phyloP scores from a whole-genome alignment of 148 eudicot species.

The Chenopodium quinoa region DNA sequence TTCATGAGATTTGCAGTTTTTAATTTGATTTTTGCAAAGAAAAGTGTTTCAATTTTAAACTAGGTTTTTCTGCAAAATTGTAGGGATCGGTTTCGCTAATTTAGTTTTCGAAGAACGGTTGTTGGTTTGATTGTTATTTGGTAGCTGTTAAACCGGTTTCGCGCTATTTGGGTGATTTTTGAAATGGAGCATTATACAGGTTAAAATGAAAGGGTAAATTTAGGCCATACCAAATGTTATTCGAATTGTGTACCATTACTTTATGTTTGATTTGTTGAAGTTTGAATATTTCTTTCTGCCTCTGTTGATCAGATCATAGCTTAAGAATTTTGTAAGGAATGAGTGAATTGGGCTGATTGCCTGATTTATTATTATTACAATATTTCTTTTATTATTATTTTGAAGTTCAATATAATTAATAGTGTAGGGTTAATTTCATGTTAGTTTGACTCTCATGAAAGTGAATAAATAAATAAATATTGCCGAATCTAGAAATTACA shows the following conservation, averaged over 20 bases:
- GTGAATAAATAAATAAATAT: too few species aligned
- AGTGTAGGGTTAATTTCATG: too few species aligned
- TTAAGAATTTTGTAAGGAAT: not conserved
- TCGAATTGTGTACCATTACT: not conserved
- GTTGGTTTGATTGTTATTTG: not conserved
- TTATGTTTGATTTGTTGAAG: not conserved
- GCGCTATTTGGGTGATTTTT: not conserved
- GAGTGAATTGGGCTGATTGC: not conserved
- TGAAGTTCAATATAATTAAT: too few species aligned
- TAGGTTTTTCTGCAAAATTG: too few species aligned
- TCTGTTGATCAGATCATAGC: too few species aligned
- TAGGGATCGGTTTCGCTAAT: not conserved
- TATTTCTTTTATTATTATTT: not conserved
- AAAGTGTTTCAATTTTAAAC: not conserved
- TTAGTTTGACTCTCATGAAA: not conserved
- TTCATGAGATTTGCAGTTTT: too few species aligned
- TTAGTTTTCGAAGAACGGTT: too few species aligned
- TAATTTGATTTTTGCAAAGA: too few species aligned
- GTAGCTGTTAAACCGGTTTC: not conserved
- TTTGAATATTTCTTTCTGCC: not conserved
- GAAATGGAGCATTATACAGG: not conserved
- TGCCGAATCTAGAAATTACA: too few species aligned
- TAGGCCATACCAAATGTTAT: too few species aligned
- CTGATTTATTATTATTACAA: too few species aligned
- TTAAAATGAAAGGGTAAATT: too few species aligned